A percentile compares a stretch with the other conserved stretches of the same genome.
phyloP scores from a whole-genome alignment of 176 grass and related monocot genomes.

The Carex cristatella region DNA sequence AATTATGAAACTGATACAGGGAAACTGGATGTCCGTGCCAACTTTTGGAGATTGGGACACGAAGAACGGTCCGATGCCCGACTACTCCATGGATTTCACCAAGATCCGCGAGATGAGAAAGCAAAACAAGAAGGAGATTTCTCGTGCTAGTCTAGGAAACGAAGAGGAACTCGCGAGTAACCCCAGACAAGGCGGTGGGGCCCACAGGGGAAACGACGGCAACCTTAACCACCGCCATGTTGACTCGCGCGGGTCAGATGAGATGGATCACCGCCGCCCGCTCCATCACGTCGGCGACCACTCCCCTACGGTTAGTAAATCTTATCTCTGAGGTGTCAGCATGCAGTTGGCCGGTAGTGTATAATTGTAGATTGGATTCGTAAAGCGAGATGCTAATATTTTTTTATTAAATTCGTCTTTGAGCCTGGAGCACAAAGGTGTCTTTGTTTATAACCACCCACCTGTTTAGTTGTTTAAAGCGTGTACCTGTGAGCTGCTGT shows the following conservation, averaged over 20 bases:
- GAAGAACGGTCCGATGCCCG: slow-evolving; percentile 86
- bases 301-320: slow-evolving; percentile 46
- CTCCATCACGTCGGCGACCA: slow-evolving; percentile 46
- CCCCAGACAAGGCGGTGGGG: slow-evolving; percentile 14
- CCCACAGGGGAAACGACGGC: background rate
- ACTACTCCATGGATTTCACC: slow-evolving; percentile 98
- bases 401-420: background rate
- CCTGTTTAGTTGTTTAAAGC: background rate
- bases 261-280: slow-evolving; percentile 33
- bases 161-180: slow-evolving; percentile 48
- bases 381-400: background rate
- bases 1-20: slow-evolving; percentile 27
- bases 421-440: background rate
- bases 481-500: background rate
- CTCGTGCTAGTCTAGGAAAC: slow-evolving; percentile 56
- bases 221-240: slow-evolving; percentile 17
- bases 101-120: slow-evolving; percentile 96
- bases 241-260: background rate
- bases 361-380: background rate
- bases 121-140: slow-evolving; percentile 96
- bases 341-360: background rate
- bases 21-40: slow-evolving; percentile 78
- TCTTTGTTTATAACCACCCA: background rate
- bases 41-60: slow-evolving; percentile 89
- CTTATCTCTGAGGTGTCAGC: background rate